Evolutionary conservation across 305 asterid genomes (phyloP).

Genomic region (Fraxinus floribunda): DNA sequence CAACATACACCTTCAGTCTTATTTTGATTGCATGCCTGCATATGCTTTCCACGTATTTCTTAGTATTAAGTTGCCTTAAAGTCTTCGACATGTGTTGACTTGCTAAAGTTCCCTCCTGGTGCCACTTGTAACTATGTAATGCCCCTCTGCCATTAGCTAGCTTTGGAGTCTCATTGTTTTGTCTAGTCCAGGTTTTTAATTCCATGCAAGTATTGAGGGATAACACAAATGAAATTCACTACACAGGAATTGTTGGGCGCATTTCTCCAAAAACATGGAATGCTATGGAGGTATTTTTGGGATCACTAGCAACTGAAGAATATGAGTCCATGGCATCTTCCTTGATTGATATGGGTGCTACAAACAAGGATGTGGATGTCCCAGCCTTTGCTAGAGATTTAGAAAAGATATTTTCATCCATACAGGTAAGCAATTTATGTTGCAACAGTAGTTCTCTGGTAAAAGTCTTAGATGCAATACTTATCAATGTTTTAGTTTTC

Average conservation of each 20-base stretch:
- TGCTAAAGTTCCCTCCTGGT: background rate
- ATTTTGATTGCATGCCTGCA: background rate
- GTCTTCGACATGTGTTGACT: background rate
- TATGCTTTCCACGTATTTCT: background rate
- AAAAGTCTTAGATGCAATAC: conserved; percentile 6
- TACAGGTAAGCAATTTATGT: conserved; percentile 54
- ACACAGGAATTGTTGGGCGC: conserved; percentile 92
- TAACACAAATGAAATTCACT: conserved; percentile 17
- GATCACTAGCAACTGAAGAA: conserved; percentile 71
- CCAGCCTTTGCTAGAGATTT: conserved; percentile 80
- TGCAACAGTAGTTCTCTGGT: conserved; percentile 5
- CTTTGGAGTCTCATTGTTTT: background rate
- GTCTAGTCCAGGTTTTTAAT: background rate
- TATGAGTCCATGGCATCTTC: conserved; percentile 90
- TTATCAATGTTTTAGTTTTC: background rate
- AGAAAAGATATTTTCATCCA: conserved; percentile 76
- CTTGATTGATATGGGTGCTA: conserved; percentile 95
- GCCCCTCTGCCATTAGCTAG: background rate
- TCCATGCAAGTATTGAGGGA: background rate
- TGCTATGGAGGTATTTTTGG: conserved; percentile 88
- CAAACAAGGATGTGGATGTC: conserved; percentile 64
- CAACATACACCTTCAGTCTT: background rate
- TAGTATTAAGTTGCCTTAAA: conserved; percentile 4
- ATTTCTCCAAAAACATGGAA: conserved; percentile 95
- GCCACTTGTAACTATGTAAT: background rate